Percentiles rank a stretch among this genome's conserved stretches.
These are phyloP conservation scores for Trichophyton schoenleinii DNA, from an alignment of 2,329 filamentous ascomycete genomes.

Conservation along the genomic window DNA sequence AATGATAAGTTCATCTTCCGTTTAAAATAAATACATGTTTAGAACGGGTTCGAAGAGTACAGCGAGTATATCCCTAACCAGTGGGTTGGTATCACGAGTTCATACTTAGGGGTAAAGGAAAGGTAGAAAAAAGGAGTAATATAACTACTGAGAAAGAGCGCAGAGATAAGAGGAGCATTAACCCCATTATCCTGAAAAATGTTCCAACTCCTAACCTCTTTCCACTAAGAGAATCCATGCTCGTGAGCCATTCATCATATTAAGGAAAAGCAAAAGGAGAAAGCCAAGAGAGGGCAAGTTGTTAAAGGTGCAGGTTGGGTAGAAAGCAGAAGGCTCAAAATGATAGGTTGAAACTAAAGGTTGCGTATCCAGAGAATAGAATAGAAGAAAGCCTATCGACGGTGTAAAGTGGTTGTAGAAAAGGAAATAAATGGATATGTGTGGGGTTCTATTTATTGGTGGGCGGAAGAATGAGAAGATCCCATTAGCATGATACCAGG, in stretches of 20 bases:
- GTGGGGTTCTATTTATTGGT: background rate
- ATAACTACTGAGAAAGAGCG: background rate
- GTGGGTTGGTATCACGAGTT: background rate
- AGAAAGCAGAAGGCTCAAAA: background rate
- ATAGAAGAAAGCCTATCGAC: background rate
- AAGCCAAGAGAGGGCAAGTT: background rate
- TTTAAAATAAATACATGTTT: background rate
- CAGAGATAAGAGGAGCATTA: background rate
- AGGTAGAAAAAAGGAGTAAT: background rate
- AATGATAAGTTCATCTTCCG: background rate
- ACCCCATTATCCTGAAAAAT: background rate
- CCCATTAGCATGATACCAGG: conserved; percentile 56
- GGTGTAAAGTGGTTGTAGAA: background rate
- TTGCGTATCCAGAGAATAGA: background rate
- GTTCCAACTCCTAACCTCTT: background rate
- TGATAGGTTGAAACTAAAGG: background rate
- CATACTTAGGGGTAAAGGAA: background rate
- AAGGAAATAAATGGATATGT: background rate
- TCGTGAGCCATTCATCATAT: background rate
- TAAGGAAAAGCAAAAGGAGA: background rate
- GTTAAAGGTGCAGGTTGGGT: background rate
- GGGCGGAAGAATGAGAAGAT: background rate
- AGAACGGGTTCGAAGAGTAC: background rate
- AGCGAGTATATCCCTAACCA: background rate
- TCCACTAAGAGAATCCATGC: background rate